phyloP scores from a whole-genome alignment of 1,284 basidiomycete species.

The Boletus sp. region DNA sequence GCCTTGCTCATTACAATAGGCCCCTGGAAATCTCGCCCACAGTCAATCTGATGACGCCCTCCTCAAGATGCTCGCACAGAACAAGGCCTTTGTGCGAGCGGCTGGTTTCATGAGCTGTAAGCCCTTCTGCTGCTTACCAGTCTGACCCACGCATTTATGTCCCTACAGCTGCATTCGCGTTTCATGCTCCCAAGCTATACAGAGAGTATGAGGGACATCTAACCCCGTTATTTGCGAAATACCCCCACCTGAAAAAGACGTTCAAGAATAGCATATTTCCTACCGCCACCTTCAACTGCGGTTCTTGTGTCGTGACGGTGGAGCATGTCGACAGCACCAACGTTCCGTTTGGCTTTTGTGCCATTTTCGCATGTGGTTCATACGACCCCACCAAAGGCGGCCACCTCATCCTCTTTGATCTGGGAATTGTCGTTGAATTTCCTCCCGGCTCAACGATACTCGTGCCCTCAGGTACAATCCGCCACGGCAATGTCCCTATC shows the following conservation, averaged over 20 bases:
- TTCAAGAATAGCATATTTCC: conserved; percentile 1
- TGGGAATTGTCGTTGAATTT: background rate
- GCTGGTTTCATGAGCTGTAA: background rate
- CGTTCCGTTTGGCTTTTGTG: conserved; percentile 13
- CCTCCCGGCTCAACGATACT: background rate
- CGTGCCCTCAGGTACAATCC: conserved; percentile 16
- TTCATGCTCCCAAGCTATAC: no score
- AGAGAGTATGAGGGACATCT: no score
- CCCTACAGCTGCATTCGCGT: no score
- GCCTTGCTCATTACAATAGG: background rate
- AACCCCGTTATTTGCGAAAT: no score
- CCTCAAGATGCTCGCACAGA: background rate
- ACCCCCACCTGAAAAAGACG: background rate
- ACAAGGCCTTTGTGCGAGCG: background rate
- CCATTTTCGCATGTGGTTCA: conserved; percentile 9
- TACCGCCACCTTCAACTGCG: conserved; percentile 4
- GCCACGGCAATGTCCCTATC: conserved; percentile 8
- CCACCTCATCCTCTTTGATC: conserved; percentile 15
- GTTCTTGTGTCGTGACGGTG: background rate
- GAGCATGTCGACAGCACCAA: conserved; percentile 8
- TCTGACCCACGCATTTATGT: no score
- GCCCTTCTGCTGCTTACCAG: background rate
- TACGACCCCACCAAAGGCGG: conserved; percentile 9
- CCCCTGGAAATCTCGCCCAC: background rate
- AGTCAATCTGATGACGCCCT: background rate